phyloP scores from a whole-genome alignment of 139 green algal species.

The Yamagishiella unicocca region DNA sequence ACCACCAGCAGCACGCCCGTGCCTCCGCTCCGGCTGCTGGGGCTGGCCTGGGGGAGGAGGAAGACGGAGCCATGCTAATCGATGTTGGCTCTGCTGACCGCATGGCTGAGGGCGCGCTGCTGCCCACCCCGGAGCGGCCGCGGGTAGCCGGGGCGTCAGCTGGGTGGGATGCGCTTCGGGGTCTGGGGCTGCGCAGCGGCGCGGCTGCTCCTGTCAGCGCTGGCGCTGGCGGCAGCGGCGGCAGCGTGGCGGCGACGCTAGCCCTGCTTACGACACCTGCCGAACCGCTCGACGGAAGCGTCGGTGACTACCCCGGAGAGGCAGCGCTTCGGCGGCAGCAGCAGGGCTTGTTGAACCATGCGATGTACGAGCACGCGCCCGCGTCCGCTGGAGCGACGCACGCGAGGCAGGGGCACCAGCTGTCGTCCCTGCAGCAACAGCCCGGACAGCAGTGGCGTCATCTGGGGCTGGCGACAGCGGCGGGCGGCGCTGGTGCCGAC shows the following conservation, averaged over 20 bases:
- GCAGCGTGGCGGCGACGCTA: not conserved
- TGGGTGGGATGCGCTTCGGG: slow-evolving; percentile 21
- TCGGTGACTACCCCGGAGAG: not conserved
- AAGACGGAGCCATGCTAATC: slow-evolving; percentile 29
- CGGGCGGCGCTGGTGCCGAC: not conserved
- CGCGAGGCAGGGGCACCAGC: not conserved
- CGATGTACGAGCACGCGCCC: not conserved
- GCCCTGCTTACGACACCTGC: not conserved
- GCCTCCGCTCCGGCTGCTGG: not conserved
- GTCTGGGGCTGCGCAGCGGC: not conserved
- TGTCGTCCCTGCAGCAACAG: not conserved
- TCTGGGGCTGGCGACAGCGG: not conserved
- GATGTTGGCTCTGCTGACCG: not conserved
- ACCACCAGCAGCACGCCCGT: not conserved
- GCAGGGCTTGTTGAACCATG: not conserved
- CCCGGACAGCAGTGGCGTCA: too few relatives aligned
- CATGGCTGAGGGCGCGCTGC: not conserved
- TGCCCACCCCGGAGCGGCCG: slow-evolving; percentile 9
- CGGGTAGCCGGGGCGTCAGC: not conserved
- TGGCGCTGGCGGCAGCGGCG: not conserved
- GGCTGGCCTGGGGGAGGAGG: not conserved
- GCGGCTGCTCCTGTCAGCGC: not conserved
- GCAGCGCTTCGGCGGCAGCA: not conserved
- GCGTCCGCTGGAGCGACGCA: not conserved
- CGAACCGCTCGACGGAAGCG: not conserved